A percentile compares a stretch with the other conserved stretches of the same genome.
Conservation (phyloP, 345 rosid genomes). For the Eucalyptus virginea region DNA sequence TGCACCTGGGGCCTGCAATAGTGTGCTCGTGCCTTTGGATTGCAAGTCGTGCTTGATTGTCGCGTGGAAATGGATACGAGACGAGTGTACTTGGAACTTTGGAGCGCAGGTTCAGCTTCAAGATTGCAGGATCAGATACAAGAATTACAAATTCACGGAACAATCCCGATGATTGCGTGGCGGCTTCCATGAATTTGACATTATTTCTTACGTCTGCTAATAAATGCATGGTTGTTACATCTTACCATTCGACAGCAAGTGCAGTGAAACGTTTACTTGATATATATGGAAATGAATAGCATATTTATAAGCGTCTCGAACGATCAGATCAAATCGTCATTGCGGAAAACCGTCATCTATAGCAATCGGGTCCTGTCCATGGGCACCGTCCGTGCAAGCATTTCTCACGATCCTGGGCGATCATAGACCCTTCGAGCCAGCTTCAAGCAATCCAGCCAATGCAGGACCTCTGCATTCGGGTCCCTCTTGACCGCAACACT, state of each 20-base stretch:
- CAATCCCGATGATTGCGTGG: not conserved
- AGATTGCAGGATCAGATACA: not conserved
- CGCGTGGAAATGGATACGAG: not conserved
- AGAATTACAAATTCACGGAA: not conserved
- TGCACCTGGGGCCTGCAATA: no score
- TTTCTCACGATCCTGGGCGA: not conserved
- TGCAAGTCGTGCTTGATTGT: not conserved
- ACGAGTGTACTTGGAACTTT: not conserved
- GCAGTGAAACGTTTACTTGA: not conserved
- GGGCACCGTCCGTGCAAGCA: not conserved
- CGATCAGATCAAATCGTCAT: no score
- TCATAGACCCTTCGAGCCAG: conserved; percentile 24
- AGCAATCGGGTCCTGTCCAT: not conserved
- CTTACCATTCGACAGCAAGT: not conserved
- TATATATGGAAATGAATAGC: no score
- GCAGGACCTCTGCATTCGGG: conserved; percentile 68
- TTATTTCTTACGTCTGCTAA: not conserved
- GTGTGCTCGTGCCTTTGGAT: not conserved
- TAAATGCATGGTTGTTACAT: not conserved
- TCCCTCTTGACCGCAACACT: conserved; percentile 60
- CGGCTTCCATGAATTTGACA: not conserved
- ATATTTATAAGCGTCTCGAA: no score
- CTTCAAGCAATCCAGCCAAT: conserved; percentile 61
- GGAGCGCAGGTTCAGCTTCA: not conserved
- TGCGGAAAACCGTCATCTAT: not conserved